Base-by-base conservation (phyloP, 1,139 yeast genomes). In the Magnusiomyces paraingens region DNA sequence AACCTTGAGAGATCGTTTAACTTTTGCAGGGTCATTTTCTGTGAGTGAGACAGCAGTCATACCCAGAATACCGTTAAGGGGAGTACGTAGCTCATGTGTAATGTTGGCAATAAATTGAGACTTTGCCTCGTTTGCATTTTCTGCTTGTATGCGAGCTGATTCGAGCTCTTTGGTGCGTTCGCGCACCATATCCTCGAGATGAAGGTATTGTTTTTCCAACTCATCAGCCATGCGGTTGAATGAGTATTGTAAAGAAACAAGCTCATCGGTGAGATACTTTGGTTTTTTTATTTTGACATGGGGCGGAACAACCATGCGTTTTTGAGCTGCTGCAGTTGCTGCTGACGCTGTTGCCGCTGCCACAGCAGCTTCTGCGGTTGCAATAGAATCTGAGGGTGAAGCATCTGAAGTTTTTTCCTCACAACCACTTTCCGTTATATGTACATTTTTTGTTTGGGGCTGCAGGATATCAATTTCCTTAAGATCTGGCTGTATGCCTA, bases 41-140 rank as follows among this genome's bases (percentile, higher is more conserved):
- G 87, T 93, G 83, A 89, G 80, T 1, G 96, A 93, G 54, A 91
- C 88, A 1, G 95, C 86, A 0, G 97, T 87, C 95, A 93, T 88
- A 55, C 99, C 99, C 55, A 93, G 73, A 47, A 93, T 93, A 66
- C 98, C 99, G 69, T 93, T 93, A 62, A 93, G 74, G 1, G 99
- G 99, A 0, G 99, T 93, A 61, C 97, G 78, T 65, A 93, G 77
- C 70, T 93, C 99, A 67, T 93, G 98, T 0, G 97, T 90, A 41
- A 93, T 90, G 67, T 91, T 93, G 18, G 98, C 98, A 67, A 93
- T 90, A 68, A 93, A 93, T 15, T 89, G 88, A 0, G 96, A 87
- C 64, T 91, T 91, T 8, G 97, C 96, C 64, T 89, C 96, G 69
- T 89, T 91, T 1, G 99, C 98, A 41, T 85, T 80, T 70, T 91